Evolutionary conservation across 2,329 filamentous ascomycete genomes (phyloP), one percentile per base, ranked within the genome.

Genomic region (Parasarocladium wereldwijsianum): DNA sequence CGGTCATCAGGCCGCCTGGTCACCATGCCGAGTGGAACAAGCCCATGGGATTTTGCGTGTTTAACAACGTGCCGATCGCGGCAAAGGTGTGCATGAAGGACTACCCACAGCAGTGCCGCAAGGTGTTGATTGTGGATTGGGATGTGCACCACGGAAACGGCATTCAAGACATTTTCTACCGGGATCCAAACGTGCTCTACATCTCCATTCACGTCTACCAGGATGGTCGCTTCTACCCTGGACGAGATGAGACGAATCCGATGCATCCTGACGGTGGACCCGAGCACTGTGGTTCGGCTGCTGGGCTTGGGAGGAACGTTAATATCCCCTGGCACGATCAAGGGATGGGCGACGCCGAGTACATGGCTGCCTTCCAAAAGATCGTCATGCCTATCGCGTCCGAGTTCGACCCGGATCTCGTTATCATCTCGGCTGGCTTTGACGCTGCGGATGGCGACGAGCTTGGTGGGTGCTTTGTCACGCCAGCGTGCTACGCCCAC

Each of bases 51-150:
- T 98, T 98, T 47, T 98, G 90, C 50, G 70, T 96, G 35, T 96
- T 96, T 59, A 94, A 98, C 58, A 98, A 98, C 45, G 90, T 96
- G 3, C 85, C 83, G 13, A 80, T 98, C 34, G 87, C 86, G 2
- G 77, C 85, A n/a, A 78, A 73, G 35, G 80, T 86, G 9, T 94
- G 86, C 47, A 85, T 93, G 49, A 60, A 66, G 31, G 75, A 85
- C 35, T 90, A 81, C 41, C 81, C 81, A 2, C 71, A 87, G 4
- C 58, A 59, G 7, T 94, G 87, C 46, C 75, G 84, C 33, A 96
- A 93, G 53, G 71, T 98, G 13, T 55, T 98, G 32, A 90, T 98
- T 40, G 62, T 98, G 6, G 90, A 98, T 48, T 98, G 90, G 82
- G 82, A 76, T 47, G 78, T 76, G 9, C 72, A 77, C 36, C 72